Evolutionary conservation across 2,329 filamentous ascomycete species (phyloP), one percentile per base, ranked within the genome.

Genomic region (Fusarium guadeloupense): DNA sequence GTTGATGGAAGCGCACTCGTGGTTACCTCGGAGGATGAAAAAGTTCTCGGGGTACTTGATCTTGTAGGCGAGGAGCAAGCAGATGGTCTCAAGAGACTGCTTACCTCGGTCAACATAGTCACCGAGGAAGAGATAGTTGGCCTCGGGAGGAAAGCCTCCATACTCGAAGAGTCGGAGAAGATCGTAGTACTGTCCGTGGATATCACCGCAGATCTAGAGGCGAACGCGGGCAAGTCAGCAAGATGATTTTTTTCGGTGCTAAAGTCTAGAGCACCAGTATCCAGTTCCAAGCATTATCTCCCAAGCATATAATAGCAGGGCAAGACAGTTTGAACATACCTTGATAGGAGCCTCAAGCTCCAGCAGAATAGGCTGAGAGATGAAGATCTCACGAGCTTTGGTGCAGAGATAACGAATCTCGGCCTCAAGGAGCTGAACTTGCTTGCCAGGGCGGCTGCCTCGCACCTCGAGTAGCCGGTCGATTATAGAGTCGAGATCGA

Each of bases 41-140:
- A 99, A 98, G 83, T 99, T 99, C 81, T 99, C 95, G 42, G 95
- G 95, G 77, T 97, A 98, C 83, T 98, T 98, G 86, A 99, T 96
- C 87, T 99, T 99, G 87, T 98, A 99, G 62, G 93, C 93, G 45
- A 99, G 86, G 53, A 99, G 85, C 64, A 99, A 84, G 82, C 93
- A 97, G 79, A 99, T 98, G 68, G 95, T 98, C 84, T 99, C 95
- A 49, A 99, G 89, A 31, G 94, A 97, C 81, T 99, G 95, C 85
- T 99, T 98, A 82, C 95, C 95, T 82, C 95, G 89, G 78, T 99
- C 95, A 72, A 99, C 95, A 74, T 99, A 99, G 77, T 99, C 95
- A 69, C 95, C 95, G 44, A 99, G 90, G 85, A 99, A 99, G 71
- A 99, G 92, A 80, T 98, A 99, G 84, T 99, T 99, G 74, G 95